Evolutionary conservation across 805 yeast species (phyloP).

Genomic region (Ogataea angusta): DNA sequence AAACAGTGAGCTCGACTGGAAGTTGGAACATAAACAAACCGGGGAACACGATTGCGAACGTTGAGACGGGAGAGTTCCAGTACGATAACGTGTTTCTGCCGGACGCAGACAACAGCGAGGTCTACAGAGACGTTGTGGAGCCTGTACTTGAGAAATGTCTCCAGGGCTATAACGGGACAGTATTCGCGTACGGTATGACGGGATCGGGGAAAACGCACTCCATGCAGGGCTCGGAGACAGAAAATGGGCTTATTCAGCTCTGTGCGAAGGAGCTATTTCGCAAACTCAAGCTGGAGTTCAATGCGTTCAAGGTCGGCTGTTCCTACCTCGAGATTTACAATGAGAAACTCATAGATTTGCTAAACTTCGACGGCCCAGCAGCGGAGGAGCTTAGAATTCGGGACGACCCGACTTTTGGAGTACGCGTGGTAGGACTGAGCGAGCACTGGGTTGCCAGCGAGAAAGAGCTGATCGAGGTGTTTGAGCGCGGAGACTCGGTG

Average conservation of each 20-base stretch:
- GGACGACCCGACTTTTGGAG: conserved; percentile 72
- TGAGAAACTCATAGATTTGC: conserved; percentile 78
- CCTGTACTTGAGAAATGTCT: conserved; percentile 52
- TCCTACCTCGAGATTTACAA: conserved; percentile 86
- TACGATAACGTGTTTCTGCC: conserved; percentile 81
- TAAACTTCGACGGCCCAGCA: conserved; percentile 40
- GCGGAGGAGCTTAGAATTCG: conserved; percentile 65
- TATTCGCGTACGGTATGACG: conserved; percentile 93
- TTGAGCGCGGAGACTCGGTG: conserved; percentile 66
- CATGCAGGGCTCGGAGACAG: conserved; percentile 66
- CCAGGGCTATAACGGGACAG: conserved; percentile 82
- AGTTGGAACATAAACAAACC: conserved; percentile 46
- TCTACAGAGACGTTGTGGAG: conserved; percentile 56
- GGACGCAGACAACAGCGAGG: conserved; percentile 48
- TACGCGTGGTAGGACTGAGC: conserved; percentile 69
- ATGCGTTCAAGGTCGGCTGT: conserved; percentile 47
- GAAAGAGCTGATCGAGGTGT: conserved; percentile 56
- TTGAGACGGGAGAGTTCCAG: conserved; percentile 59
- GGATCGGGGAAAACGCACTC: conserved; percentile 90
- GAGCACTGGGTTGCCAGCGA: conserved; percentile 56
- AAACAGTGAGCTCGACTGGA: conserved; percentile 12
- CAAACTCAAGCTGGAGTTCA: conserved; percentile 34
- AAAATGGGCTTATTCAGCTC: conserved; percentile 70
- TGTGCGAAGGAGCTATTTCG: conserved; percentile 61
- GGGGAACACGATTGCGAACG: conserved; percentile 40